Evolutionary conservation across 495 filamentous ascomycete species (phyloP).

Genomic region (Lindgomyces ingoldianus): DNA sequence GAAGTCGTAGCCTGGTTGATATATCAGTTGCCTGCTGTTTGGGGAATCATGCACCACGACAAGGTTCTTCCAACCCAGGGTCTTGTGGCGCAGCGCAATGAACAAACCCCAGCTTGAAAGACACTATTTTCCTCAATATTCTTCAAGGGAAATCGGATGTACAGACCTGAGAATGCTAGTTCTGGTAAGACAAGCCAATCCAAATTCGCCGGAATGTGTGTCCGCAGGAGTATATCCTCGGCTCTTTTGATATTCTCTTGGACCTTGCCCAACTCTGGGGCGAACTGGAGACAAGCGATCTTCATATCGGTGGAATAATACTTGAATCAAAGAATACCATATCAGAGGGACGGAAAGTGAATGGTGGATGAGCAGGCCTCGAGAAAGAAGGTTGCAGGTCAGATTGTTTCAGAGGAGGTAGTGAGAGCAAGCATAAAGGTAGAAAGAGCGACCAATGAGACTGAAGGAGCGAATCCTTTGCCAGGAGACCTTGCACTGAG

Average conservation of each 20-base stretch:
- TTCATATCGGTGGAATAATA: constrained; percentile 55
- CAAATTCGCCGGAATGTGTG: constrained; percentile 52
- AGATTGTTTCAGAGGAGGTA: background rate
- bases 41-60: constrained; percentile 3
- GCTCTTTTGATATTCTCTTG: constrained; percentile 74
- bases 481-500: background rate
- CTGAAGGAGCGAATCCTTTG: background rate
- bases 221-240: constrained; percentile 65
- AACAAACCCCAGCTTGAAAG: no score
- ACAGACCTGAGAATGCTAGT: constrained; percentile 80
- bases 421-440: background rate
- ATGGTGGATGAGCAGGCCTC: background rate
- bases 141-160: constrained; percentile 1
- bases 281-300: constrained; percentile 81
- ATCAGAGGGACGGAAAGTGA: background rate
- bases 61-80: no score
- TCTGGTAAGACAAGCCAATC: constrained; percentile 84
- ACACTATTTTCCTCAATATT: no score
- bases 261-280: constrained; percentile 71
- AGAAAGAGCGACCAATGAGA: background rate
- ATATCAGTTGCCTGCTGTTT: background rate
- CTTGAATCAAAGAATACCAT: background rate
- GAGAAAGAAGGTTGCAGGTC: background rate
- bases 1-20: constrained; percentile 80
- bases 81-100: no score